Evolutionary conservation across 2,329 filamentous ascomycete genomes (phyloP).

Genomic region (Orbilia blumenaviensis): DNA sequence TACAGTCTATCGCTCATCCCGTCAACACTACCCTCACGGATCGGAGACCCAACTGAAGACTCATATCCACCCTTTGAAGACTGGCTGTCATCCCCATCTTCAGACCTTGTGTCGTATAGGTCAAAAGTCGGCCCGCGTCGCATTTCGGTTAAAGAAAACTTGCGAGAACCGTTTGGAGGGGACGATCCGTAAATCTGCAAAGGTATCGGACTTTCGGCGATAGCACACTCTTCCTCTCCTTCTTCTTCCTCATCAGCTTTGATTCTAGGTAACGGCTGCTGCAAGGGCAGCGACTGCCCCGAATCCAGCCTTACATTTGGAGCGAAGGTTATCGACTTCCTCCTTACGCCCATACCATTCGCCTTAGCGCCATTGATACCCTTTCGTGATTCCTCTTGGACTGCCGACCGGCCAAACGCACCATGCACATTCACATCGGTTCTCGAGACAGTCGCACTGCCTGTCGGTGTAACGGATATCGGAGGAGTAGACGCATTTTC

Average conservation of each 20-base stretch:
- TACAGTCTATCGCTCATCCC: constrained; percentile 32
- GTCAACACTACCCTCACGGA: constrained; percentile 25
- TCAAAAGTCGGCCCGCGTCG: constrained; percentile 31
- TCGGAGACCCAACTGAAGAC: constrained; percentile 43
- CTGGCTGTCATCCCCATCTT: constrained; percentile 48
- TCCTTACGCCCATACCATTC: constrained; percentile 51
- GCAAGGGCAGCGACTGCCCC: constrained; percentile 54
- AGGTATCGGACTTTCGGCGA: constrained; percentile 26
- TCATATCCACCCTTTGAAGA: constrained; percentile 48
- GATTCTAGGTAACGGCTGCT: constrained; percentile 51
- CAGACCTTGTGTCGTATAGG: constrained; percentile 46
- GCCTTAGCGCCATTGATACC: constrained; percentile 10
- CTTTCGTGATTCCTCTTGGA: constrained; percentile 30
- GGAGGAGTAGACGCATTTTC: constrained; percentile 52
- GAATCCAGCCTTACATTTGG: constrained; percentile 56
- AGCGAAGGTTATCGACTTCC: constrained; percentile 57
- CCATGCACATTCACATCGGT: constrained; percentile 43
- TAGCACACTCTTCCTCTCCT: constrained; percentile 16
- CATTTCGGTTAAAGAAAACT: constrained; percentile 33
- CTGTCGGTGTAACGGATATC: constrained; percentile 45
- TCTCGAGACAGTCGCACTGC: constrained; percentile 38
- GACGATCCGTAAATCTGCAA: constrained; percentile 50
- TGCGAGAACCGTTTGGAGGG: constrained; percentile 21
- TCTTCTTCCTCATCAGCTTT: constrained; percentile 33
- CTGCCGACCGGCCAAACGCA: constrained; percentile 28